A percentile compares a stretch with the other conserved stretches of the same genome.
Evolutionary conservation across 176 grass and related monocot genomes (phyloP).

Genomic region (Poa pratensis): DNA sequence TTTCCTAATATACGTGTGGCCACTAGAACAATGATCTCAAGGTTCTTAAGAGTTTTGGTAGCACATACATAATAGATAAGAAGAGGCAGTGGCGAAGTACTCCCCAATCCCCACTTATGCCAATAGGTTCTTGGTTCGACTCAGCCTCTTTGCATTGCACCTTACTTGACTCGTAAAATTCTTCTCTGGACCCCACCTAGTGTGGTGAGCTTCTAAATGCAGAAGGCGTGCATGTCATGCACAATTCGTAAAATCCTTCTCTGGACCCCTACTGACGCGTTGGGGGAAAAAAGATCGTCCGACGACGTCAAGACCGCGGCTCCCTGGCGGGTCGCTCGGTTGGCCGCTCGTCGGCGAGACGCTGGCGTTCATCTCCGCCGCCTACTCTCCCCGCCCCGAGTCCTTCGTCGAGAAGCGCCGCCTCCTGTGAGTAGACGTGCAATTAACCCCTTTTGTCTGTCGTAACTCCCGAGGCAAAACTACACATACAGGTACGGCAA

Average conservation of each 20-base stretch:
- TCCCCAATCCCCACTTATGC: too few relatives aligned
- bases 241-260: too few relatives aligned
- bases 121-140: too few relatives aligned
- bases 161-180: too few relatives aligned
- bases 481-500: conserved; percentile 62
- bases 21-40: not conserved
- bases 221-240: too few relatives aligned
- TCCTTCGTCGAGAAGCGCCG: conserved; percentile 92
- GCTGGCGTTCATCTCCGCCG: conserved; percentile 87
- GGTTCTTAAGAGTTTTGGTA: not conserved
- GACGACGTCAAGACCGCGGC: not conserved
- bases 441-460: not conserved
- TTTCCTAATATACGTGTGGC: too few relatives aligned
- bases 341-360: conserved; percentile 96
- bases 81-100: too few relatives aligned
- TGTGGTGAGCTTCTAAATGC: too few relatives aligned
- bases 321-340: conserved; percentile 74
- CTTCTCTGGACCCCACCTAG: too few relatives aligned
- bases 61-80: not conserved
- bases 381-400: conserved; percentile 79
- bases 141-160: too few relatives aligned
- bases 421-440: conserved; percentile 48
- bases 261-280: not conserved
- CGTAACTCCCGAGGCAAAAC: not conserved
- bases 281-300: not conserved